Conservation (phyloP, 2,329 filamentous ascomycete genomes). For the Ilyonectria robusta region DNA sequence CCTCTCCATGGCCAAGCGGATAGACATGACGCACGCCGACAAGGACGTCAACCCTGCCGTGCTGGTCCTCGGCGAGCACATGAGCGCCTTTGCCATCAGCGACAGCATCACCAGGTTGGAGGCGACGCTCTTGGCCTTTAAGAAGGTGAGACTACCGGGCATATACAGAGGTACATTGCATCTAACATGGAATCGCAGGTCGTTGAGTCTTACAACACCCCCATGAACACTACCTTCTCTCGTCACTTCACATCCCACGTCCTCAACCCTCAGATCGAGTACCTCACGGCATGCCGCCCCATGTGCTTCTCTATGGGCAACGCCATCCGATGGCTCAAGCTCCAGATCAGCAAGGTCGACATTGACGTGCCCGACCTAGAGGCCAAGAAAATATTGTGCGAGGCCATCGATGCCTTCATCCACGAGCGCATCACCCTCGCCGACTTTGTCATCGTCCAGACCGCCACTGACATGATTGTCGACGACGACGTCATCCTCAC, state of each 20-base stretch:
- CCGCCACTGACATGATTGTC: conserved; percentile 81
- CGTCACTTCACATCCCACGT: conserved; percentile 93
- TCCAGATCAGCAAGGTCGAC: conserved; percentile 91
- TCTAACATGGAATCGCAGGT: conserved; percentile 68
- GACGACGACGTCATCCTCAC: conserved; percentile 88
- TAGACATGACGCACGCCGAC: conserved; percentile 72
- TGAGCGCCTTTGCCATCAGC: conserved; percentile 88
- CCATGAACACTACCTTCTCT: conserved; percentile 85
- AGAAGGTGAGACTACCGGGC: conserved; percentile 70
- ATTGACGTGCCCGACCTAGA: conserved; percentile 85
- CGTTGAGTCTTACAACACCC: conserved; percentile 93
- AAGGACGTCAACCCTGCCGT: conserved; percentile 89
- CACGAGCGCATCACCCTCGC: conserved; percentile 91
- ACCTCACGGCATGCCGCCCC: conserved; percentile 92
- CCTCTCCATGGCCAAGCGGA: conserved; percentile 76
- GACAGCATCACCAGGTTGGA: conserved; percentile 92
- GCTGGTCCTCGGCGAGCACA: conserved; percentile 88
- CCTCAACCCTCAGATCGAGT: conserved; percentile 95
- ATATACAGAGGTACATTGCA: background rate
- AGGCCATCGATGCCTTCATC: conserved; percentile 90
- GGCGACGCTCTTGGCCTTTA: conserved; percentile 90
- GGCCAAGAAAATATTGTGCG: conserved; percentile 83
- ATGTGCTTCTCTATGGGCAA: conserved; percentile 98
- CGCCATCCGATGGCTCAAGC: conserved; percentile 93
- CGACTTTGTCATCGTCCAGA: conserved; percentile 85